Base-by-base conservation (phyloP, 2,329 filamentous ascomycete species). In the Cyphellophora attinorum region DNA sequence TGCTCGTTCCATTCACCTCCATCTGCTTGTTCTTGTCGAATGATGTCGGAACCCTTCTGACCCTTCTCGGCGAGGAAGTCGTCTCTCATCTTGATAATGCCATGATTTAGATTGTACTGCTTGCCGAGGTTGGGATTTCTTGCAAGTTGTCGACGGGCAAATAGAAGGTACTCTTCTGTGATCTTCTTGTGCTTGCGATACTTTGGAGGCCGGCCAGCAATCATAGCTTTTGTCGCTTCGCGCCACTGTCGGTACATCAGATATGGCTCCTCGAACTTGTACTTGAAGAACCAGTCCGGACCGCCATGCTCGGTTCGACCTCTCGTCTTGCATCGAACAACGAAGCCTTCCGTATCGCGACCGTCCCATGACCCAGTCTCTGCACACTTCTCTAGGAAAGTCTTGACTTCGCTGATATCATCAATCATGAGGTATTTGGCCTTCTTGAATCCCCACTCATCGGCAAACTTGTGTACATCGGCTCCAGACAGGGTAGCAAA, bases 231-330 rank as follows among this genome's bases (percentile, higher is more conserved):
- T 27, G 91, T 98, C 55, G 84, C 93, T 62, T 98, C 91, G 42
- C 91, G 79, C 91, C 91, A 98, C 63, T 98, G 91, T 15, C 91
- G 79, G 61, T 96, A 98, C 85, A 98, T 93, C 41, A 98, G 66
- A 55, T 98, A 98, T 1, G 91, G 91, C 62, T 98, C 91, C 54
- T 98, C 91, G 41, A 98, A 98, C 64, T 98, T 98, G 74, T 88
- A 98, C 61, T 98, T 98, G 78, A 98, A 98, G 61, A 98, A 98
- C 91, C 91, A 98, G 57, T 98, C 88, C 1, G 74, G 71, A 1
- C 59, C 62, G 0, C 65, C 64, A 12, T 25, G 17, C 17, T 76
- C 59, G n/a, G 60, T 53, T 11, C 69, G 64, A 31, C 60, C 51
- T 34, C 54, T 67, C 66, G 67, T 77, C 63, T 76, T 84, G 71